Evolutionary conservation across 805 yeast genomes (phyloP), one percentile per base, ranked within the genome.

Genomic region (Soucietia sequanensis): DNA sequence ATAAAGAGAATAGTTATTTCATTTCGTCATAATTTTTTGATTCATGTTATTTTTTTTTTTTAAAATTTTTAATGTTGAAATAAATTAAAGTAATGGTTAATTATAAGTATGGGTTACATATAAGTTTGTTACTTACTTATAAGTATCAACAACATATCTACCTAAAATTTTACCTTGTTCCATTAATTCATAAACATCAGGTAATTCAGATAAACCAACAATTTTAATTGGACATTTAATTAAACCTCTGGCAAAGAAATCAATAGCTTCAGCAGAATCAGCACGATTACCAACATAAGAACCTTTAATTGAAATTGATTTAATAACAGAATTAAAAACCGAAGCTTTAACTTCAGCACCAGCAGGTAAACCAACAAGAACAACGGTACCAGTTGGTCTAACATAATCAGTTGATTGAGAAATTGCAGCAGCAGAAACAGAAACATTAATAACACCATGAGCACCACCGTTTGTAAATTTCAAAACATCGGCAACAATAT

Each of bases 231-330:
- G 85, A 44, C 86, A 76, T 60, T 73, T 71, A 58, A 83, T 82
- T 56, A 78, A 66, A 43, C 90, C 90, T 60, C 85, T 73, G 49
- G 70, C 44, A 64, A 80, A 81, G 75, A 84, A 82, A 52, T 81
- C 85, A 46, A 83, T 64, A 37, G 90, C 89, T 70, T 84, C 90
- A 45, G 82, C 75, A 46, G 91, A 77, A 66, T 87, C 95, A 46
- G 84, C 83, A 67, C 95, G 81, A 78, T 84, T 84, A 53, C 95
- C 95, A 43, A 86, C 95, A 58, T 84, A 84, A 35, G 95, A 84
- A 50, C 93, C 95, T 60, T 72, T 78, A 58, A 86, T 81, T 54
- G 71, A 68, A 59, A 83, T 70, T 40, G 86, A 77, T 65, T 76
- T 82, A 48, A 83, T 81, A 42, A 86, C 95, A 34, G 83, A 78